Evolutionary conservation across 345 rosid genomes (phyloP), one percentile per base, ranked within the genome.

Genomic region (Boechera stricta): DNA sequence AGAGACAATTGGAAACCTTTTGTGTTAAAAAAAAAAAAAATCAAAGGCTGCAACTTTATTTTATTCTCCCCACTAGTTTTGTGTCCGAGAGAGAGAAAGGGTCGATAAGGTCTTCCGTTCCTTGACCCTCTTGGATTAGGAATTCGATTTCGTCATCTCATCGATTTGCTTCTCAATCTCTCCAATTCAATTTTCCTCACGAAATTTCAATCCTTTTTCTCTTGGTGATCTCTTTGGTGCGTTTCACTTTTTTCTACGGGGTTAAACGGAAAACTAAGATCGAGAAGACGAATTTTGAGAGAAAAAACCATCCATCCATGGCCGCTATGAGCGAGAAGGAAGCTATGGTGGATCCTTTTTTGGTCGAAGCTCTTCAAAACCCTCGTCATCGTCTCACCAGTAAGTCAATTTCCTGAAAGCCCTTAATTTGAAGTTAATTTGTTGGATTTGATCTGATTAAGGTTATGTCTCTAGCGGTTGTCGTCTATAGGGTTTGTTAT

Each of bases 361-460:
- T 94, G 60, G 90, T 94, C 15, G 98, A 94, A 80, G 97, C 97
- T 75, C 96, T 94, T 41, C 96, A 86, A 74, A 90, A 90, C 77
- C 90, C 94, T 75, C 97, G 97, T 71, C 97, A 91, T 63, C 98
- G 98, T 73, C 96, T 93, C 81, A 89, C 95, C 74, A 85, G 95
- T 89, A 21, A 73, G 84, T 70, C 81, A 72, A 77, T 75, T 54
- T 33, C 6, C 10, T 4, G 6, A 66, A 67, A 75, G 12, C 73
- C 61, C 61, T 47, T 0, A 11, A 42, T 57, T 77, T 55, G 0
- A 45, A 36, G 6, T 53, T 28, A 6, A 15, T 26, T 70, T 54
- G 5, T 21, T 32, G 8, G 28, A 10, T 32, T 60, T 66, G 52
- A 44, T 74, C 47, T 45, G 65, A 55, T 70, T 59, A 8, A 13